A percentile compares a stretch with the other conserved stretches of the same genome.
These are phyloP conservation scores for Pichia sp. DNA, from an alignment of 1,139 yeast genomes.

Conservation along the genomic window DNA sequence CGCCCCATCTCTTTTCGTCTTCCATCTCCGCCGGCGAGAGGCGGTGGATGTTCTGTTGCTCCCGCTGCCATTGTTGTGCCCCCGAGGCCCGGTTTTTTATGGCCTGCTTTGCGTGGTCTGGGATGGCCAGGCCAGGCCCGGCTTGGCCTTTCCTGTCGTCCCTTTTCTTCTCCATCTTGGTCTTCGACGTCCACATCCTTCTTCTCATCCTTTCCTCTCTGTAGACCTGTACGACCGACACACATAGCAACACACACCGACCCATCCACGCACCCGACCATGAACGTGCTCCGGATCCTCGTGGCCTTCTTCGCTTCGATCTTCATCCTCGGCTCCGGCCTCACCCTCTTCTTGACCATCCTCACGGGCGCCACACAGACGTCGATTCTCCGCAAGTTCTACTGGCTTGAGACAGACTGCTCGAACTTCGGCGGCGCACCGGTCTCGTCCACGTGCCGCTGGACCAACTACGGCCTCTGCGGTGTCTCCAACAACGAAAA, in stretches of 20 bases:
- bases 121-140: no score
- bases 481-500: constrained; percentile 37
- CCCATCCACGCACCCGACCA: constrained; percentile 1
- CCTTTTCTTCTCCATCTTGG: no score
- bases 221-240: no score
- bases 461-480: constrained; percentile 73
- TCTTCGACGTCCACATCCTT: no score
- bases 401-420: constrained; percentile 71
- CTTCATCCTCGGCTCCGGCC: constrained; percentile 24
- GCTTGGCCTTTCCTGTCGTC: no score
- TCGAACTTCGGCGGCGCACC: constrained; percentile 48
- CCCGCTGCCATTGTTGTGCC: not conserved
- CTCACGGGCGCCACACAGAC: constrained; percentile 55
- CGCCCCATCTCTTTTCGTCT: not conserved
- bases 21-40: not conserved
- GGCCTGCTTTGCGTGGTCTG: no score
- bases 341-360: constrained; percentile 58
- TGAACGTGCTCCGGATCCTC: constrained; percentile 4
- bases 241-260: no score
- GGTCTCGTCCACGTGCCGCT: constrained; percentile 44
- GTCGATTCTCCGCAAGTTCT: constrained; percentile 49
- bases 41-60: not conserved
- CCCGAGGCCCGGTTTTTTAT: not conserved
- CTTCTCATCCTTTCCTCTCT: no score
- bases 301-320: constrained; percentile 12